A percentile compares a stretch with the other conserved stretches of the same genome.
These are phyloP conservation scores for Botrytis paeoniae DNA, from an alignment of 2,329 filamentous ascomycete species.

Conservation along the genomic window DNA sequence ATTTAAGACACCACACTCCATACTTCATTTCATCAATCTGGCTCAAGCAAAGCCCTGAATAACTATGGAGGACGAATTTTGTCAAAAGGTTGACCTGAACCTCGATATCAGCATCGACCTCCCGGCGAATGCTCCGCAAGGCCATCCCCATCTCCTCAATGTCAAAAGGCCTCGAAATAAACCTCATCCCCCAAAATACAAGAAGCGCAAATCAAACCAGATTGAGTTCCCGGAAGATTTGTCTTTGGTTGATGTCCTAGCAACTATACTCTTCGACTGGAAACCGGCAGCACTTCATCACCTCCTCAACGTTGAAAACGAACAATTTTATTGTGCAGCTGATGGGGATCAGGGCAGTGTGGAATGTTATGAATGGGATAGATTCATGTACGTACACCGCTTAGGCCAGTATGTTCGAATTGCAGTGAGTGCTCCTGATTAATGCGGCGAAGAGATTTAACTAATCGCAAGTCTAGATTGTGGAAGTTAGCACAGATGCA, in stretches of 20 bases:
- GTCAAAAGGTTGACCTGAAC: not conserved
- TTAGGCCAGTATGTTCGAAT: not conserved
- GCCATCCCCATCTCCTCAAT: not conserved
- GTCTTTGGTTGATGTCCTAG: not conserved
- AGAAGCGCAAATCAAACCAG: not conserved
- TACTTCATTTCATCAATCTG: not conserved
- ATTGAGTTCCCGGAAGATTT: not conserved
- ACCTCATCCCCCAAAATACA: rapidly evolving
- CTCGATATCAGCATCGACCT: not conserved
- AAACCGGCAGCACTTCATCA: not conserved
- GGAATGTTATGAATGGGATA: rapidly evolving
- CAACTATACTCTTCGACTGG: not conserved
- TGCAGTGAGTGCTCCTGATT: not conserved
- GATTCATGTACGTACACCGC: not conserved
- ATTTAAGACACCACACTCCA: not conserved
- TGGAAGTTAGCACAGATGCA: too few relatives aligned
- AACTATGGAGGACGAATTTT: not conserved
- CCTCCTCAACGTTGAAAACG: not conserved
- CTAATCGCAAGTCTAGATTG: not conserved
- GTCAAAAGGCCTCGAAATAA: not conserved
- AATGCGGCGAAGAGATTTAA: not conserved
- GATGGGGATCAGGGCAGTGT: not conserved
- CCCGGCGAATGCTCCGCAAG: not conserved
- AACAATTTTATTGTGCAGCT: not conserved
- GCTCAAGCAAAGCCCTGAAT: not conserved